Percentiles rank a stretch among this genome's conserved stretches.
Evolutionary conservation across 805 yeast genomes (phyloP).

Genomic region (Blastobotrys robertii): DNA sequence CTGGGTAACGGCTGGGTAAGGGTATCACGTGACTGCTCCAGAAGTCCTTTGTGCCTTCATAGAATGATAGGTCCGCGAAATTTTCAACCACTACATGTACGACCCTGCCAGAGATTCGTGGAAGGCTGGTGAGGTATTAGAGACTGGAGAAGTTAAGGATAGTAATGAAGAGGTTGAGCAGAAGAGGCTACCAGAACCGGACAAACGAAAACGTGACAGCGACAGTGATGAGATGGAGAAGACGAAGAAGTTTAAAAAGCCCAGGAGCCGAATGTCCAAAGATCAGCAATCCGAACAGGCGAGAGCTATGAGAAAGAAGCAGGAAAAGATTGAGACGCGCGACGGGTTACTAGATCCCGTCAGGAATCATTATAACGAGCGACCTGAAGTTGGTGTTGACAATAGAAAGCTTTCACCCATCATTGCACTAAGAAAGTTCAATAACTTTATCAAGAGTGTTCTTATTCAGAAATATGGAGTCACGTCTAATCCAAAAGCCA

Average conservation of each 20-base stretch:
- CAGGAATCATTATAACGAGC: slow-evolving; percentile 74
- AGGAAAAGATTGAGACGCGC: slow-evolving; percentile 4
- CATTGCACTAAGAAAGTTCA: slow-evolving; percentile 76
- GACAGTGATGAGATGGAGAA: slow-evolving; percentile 3
- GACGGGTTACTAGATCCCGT: slow-evolving; percentile 37
- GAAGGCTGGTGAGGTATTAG: slow-evolving; percentile 6
- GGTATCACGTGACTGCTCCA: no score
- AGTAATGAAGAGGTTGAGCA: neutral
- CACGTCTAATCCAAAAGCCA: slow-evolving; percentile 31
- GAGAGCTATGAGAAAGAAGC: slow-evolving; percentile 8
- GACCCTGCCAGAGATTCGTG: slow-evolving; percentile 20
- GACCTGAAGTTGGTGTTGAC: slow-evolving; percentile 54
- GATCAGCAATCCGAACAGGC: slow-evolving; percentile 11
- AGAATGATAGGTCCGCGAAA: no score
- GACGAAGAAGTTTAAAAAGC: slow-evolving; percentile 14
- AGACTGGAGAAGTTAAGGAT: neutral
- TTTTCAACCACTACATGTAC: slow-evolving; percentile 11
- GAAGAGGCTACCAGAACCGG: neutral
- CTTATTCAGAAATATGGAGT: slow-evolving; percentile 35
- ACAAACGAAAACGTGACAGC: neutral
- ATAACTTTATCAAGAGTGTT: slow-evolving; percentile 84
- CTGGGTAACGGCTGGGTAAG: no score
- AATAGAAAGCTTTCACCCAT: slow-evolving; percentile 72
- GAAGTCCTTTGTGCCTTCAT: no score
- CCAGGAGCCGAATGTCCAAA: slow-evolving; percentile 8